Base-by-base conservation (phyloP, 495 filamentous ascomycete species). In the Annulohypoxylon stygium region DNA sequence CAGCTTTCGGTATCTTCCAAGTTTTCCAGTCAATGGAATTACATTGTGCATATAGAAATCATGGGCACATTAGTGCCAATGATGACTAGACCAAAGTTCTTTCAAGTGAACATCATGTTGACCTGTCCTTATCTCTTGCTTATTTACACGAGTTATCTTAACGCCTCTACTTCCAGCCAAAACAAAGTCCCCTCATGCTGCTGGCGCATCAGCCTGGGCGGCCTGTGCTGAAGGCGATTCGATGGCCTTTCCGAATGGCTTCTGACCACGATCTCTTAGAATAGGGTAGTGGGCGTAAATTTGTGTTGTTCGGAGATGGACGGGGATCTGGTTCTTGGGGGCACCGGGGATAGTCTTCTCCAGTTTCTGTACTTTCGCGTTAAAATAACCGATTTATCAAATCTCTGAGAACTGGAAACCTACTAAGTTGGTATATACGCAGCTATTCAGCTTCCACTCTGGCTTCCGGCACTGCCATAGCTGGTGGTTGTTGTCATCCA, bases 401-500 rank as follows among this genome's bases (percentile, higher is more conserved):
- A 20, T 0, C 8, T 37, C 3, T 0, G 61, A 47, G 25, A 37
- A 34, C 20, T 26, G 37, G 48, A 53, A 86, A 47, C 92, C 75
- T 83, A 98, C 96, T 86, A 99, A 79, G 76, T 97, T 97, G 55
- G 97, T 90, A 78, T 95, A 98, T 36, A 98, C 93, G 83, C 96
- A 99, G 76, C 87, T 89, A 85, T 97, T 98, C 54, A 98, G 82
- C 70, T 87, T 88, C 88, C 93, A 88, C 84, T 98, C 94, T 41
- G 65, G 77, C 58, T 86, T 86, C 36, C 96, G 88, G 85, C 96
- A 99, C 69, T 97, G 92, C 89, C 93, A 98, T 47, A 98, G 83
- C 79, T 94, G 91, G 81, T 98, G 95, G 84, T 99, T 99, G 87
- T 97, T 94, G 83, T 97, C 91, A 76, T 99, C 97, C 58, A 99